phyloP scores from a whole-genome alignment of 2,329 filamentous ascomycete species.

The Huntiella abstrusa region DNA sequence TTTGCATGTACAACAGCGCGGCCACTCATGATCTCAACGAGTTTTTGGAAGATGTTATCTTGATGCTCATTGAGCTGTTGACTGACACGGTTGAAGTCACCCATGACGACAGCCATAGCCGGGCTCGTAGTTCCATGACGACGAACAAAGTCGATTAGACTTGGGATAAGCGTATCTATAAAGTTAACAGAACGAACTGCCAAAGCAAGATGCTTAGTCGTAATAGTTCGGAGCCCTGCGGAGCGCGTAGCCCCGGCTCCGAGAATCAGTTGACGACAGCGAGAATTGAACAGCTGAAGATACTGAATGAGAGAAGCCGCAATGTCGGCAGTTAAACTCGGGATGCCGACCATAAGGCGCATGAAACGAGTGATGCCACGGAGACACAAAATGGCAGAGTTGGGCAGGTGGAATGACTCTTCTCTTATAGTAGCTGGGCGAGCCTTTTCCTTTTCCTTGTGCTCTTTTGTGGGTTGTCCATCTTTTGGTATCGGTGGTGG shows the following conservation, averaged over 20 bases:
- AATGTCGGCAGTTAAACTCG: conserved; percentile 74
- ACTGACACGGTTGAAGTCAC: conserved; percentile 76
- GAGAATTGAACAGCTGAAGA: conserved; percentile 84
- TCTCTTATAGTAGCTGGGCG: conserved; percentile 63
- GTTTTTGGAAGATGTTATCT: conserved; percentile 74
- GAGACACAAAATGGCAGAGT: conserved; percentile 65
- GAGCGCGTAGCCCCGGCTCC: conserved; percentile 80
- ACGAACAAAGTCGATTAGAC: conserved; percentile 78
- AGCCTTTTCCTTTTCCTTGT: conserved; percentile 40
- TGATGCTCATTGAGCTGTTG: conserved; percentile 77
- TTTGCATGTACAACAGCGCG: conserved; percentile 57
- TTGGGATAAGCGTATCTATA: conserved; percentile 68
- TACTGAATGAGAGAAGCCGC: conserved; percentile 65
- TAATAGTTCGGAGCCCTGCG: conserved; percentile 88
- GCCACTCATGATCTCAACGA: conserved; percentile 79
- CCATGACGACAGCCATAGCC: conserved; percentile 41
- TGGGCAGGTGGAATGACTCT: conserved; percentile 69
- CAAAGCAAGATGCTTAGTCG: conserved; percentile 81
- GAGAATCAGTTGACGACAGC: conserved; percentile 88
- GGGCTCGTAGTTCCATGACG: conserved; percentile 36
- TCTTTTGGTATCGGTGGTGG: conserved; percentile 28
- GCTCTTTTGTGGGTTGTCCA: conserved; percentile 28
- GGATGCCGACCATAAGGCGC: conserved; percentile 65
- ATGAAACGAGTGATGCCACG: conserved; percentile 67
- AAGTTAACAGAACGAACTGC: conserved; percentile 81